Evolutionary conservation across 2,329 filamentous ascomycete genomes (phyloP).

Genomic region (Phyllosticta citriasiana): DNA sequence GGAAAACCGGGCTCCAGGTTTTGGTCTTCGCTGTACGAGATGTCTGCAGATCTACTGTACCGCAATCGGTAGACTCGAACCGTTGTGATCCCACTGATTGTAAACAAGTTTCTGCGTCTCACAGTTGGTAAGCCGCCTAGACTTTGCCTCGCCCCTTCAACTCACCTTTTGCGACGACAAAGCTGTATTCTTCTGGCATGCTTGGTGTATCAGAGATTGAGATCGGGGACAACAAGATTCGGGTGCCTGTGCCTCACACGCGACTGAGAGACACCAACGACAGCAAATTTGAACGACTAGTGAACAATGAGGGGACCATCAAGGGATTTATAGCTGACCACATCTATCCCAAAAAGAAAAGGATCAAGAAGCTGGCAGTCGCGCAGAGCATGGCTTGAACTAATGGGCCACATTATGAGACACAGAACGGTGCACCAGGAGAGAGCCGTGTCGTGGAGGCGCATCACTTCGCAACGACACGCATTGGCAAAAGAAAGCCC

Average conservation of each 20-base stretch:
- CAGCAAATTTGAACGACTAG: not conserved
- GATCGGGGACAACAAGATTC: not conserved
- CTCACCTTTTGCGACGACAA: not conserved
- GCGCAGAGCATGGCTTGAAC: not conserved
- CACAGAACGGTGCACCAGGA: not conserved
- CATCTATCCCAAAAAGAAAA: not conserved
- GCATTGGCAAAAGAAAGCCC: not conserved
- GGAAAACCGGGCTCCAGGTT: not conserved
- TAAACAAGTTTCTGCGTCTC: not conserved
- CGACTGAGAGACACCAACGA: not conserved
- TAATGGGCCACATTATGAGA: not conserved
- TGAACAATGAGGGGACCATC: not conserved
- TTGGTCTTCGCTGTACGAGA: not conserved
- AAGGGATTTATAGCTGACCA: not conserved
- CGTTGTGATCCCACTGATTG: not conserved
- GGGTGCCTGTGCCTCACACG: not conserved
- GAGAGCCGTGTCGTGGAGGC: not conserved
- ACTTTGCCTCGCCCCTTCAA: not conserved
- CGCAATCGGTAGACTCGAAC: not conserved
- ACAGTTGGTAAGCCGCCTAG: not conserved
- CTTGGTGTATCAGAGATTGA: not conserved
- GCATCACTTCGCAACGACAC: not conserved
- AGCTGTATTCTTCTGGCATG: not conserved
- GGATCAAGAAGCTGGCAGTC: not conserved
- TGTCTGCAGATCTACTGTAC: not conserved